Base-by-base conservation (phyloP, 2,329 filamentous ascomycete species). In the Aureobasidium lini region DNA sequence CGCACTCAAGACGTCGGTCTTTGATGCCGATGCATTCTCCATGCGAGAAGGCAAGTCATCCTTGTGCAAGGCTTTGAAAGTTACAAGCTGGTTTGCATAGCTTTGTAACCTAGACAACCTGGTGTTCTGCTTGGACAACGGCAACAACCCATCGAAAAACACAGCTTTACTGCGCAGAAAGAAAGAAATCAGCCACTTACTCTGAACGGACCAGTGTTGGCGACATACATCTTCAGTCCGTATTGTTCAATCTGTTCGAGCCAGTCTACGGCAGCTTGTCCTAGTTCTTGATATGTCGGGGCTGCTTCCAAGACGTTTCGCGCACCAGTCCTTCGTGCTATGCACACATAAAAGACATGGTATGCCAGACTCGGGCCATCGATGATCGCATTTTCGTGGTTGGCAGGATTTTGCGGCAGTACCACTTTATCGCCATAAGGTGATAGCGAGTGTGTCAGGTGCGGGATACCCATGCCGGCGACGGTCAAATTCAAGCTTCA, bases 61-160 rank as follows among this genome's bases (percentile, higher is more conserved):
- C 31, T 60, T 63, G 54, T 61, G 23, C 42, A 57, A 37, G 59
- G 70, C 68, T 61, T 79, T 79, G 48, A 81, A 76, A 2, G 73
- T 71, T 40, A 80, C 77, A 23, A 92, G 73, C 23, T 82, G 78
- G 4, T 75, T 73, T 7, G 87, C 82, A 23, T 78, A 82, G 18
- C 76, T 79, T 52, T 83, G 75, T 37, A 88, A 76, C 36, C 90
- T 80, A 9, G 79, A 71, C 53, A 85, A 73, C 4, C 90, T 82
- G 6, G 84, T 82, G 0, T 74, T 70, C 36, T 80, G 78, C 69
- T 96, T 96, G 4, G 77, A 72, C 0, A 70, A 61, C 0, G 93
- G 93, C 1, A 97, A 78, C 59, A 84, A 86, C 13, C 91, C 91
- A 71, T 97, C 93, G 66, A 97, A 96, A 70, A 87, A 91, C 57